Evolutionary conservation across 192 early-diverging fungal species (phyloP).

Genomic region (Coemansia sp.): DNA sequence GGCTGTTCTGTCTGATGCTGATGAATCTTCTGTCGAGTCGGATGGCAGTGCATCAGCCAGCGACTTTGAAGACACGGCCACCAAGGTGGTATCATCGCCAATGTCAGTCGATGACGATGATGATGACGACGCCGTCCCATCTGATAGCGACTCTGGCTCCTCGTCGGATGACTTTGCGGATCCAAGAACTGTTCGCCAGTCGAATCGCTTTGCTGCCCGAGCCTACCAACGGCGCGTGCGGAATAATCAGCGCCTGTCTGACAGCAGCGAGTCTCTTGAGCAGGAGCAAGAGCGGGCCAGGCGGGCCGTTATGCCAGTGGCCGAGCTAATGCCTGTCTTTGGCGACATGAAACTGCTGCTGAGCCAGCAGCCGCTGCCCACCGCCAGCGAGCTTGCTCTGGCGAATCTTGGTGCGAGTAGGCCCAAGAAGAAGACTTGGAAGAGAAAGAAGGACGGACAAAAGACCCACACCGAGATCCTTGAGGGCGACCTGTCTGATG

Average conservation of each 20-base stretch:
- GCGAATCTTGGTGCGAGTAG: neutral
- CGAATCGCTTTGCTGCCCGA: neutral
- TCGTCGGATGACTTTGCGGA: neutral
- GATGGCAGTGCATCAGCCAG: neutral
- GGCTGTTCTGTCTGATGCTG: neutral
- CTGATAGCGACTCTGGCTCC: neutral
- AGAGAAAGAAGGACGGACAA: conserved; percentile 12
- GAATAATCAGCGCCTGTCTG: neutral
- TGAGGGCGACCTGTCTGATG: conserved; percentile 27
- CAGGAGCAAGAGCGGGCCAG: neutral
- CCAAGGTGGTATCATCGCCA: neutral
- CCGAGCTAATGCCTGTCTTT: conserved; percentile 40
- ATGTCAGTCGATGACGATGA: conserved; percentile 1
- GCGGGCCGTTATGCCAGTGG: neutral
- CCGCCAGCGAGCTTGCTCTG: neutral
- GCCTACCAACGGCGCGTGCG: neutral
- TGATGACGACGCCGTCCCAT: too few relatives aligned
- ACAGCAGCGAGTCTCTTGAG: neutral
- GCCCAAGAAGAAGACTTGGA: conserved; percentile 1
- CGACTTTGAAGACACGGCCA: neutral
- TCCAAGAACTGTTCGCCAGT: neutral
- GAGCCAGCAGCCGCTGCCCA: neutral
- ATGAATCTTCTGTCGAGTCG: neutral
- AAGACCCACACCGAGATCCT: conserved; percentile 20
- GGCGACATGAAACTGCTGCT: conserved; percentile 33